phyloP scores from a whole-genome alignment of 805 yeast species.

The Wickerhamiella lipophila region DNA sequence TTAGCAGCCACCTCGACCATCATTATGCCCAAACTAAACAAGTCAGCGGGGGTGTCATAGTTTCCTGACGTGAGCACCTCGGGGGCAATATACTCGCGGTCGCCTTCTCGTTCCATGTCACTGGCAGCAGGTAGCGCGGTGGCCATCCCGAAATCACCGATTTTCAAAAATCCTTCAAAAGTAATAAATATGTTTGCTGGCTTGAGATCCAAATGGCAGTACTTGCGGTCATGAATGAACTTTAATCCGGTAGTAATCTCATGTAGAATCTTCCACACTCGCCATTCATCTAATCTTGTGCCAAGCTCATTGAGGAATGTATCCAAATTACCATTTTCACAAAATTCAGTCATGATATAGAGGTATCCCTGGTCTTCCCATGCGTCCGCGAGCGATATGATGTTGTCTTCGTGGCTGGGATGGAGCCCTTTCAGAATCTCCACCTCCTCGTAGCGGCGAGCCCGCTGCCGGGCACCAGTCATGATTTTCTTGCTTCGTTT shows the following conservation, averaged over 20 bases:
- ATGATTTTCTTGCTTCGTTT: conserved; percentile 67
- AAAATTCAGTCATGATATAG: conserved; percentile 87
- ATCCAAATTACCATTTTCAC: conserved; percentile 87
- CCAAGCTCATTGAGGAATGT: conserved; percentile 68
- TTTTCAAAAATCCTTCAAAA: conserved; percentile 84
- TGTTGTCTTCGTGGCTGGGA: conserved; percentile 60
- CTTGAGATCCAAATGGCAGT: conserved; percentile 79
- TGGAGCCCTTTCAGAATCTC: conserved; percentile 37
- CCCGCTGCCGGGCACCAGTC: conserved; percentile 45
- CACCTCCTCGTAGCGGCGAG: conserved; percentile 60
- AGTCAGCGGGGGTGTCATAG: conserved; percentile 86
- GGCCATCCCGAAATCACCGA: conserved; percentile 96
- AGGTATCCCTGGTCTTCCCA: conserved; percentile 67
- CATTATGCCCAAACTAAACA: conserved; percentile 85
- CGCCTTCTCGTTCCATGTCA: conserved; percentile 86
- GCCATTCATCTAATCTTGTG: conserved; percentile 81
- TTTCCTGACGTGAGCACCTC: conserved; percentile 73
- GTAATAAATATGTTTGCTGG: conserved; percentile 92
- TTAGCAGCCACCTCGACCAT: conserved; percentile 94
- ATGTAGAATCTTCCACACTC: conserved; percentile 90
- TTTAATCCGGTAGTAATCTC: conserved; percentile 67
- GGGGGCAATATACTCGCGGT: conserved; percentile 94
- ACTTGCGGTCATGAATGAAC: conserved; percentile 64
- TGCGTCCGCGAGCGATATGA: conserved; percentile 65
- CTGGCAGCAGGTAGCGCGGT: conserved; percentile 51